Evolutionary conservation across 345 rosid genomes (phyloP), one percentile per base, ranked within the genome.

Genomic region (Sisymbrium altissimum): DNA sequence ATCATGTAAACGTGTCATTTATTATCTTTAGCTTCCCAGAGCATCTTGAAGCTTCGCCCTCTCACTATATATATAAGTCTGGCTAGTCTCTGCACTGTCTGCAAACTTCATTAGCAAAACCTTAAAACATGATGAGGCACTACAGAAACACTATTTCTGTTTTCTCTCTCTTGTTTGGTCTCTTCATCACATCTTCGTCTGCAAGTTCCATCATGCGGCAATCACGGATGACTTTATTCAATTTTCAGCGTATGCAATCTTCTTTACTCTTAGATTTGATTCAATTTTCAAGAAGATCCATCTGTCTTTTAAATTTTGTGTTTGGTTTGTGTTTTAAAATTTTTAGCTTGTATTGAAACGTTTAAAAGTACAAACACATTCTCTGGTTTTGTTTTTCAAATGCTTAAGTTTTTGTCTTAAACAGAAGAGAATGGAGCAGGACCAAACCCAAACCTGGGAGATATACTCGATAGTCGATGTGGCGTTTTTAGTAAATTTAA

Each of bases 151-250:
- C 21, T 18, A 60, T 60, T n/a, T 29, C 10, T 71, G 0, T 15
- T 39, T n/a, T 4, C 39, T 29, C 17, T 49, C 52, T 71, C 19
- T 48, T 48, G 40, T 60, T 60, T 4, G 61, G 50, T 71, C 75
- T 71, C 62, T 62, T 50, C 33, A 35, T 62, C 35, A 27, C 68
- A 17, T 62, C 62, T 60, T 18, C 41, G 2, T 62, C 76, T 13
- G 21, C 62, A 50, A 2, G 7, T 18, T 61, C 68, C 32, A 7
- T 27, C 53, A 48, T 71, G 50, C 52, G 43, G 62, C 61, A 71
- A 27, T 48, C 60, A 46, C 68, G 18, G 75, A 71, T 38, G 50
- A 6, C 30, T 17, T 23, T 50, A 35, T 38, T 50, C 29, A 29
- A 30, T 50, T 11, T 50, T 29, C 75, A 25, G 29, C 60, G 68